Evolutionary conservation across 2,329 filamentous ascomycete species (phyloP), one percentile per base, ranked within the genome.

Genomic region (Dendryphion nanum): DNA sequence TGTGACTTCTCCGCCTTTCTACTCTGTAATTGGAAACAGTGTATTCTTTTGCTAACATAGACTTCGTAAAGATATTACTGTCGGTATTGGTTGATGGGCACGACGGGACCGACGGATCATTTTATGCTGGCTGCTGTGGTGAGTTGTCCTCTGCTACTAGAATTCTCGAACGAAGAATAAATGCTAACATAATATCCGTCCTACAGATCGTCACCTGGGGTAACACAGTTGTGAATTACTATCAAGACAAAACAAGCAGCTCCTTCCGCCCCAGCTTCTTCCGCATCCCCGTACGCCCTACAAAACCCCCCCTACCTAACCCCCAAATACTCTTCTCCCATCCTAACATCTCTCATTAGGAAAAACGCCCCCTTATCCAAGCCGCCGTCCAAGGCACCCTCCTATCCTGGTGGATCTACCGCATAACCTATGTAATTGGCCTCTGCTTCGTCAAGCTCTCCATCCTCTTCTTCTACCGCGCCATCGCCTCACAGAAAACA

Each of bases 321-420:
- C 62, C 18, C 42, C 47, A 3, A 51, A 38, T 16, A 59, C 61
- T 23, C 59, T 63, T 51, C 31, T 47, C 23, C 3, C 35, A n/a
- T 4, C 17, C 20, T 38, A 4, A 8, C 17, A 15, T 13, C 5
- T 12, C 10, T 26, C n/a, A n/a, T 4, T 23, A 64, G 60, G 61
- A 55, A 17, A 63, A 63, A 38, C 46, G 53, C 14, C 54, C 55
- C 2, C 26, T 48, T 18, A 51, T 60, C 13, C 48, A 50, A 29
- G 23, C 18, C 6, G 44, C 50, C 18, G 42, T 64, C 14, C 51
- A 41, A 21, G 57, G 57, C 14, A 51, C 53, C 4, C 51, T 64
- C 28, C 41, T 64, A 10, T 55, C 57, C 14, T 64, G 61, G 61
- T 64, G 51, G 46, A 41, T 57, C 34, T 64, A 64, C 42, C 61